Percentiles rank a stretch among this genome's conserved stretches.
These are phyloP conservation scores for Narthecium ossifragum DNA, from an alignment of 106 monocot genomes.

Conservation along the genomic window DNA sequence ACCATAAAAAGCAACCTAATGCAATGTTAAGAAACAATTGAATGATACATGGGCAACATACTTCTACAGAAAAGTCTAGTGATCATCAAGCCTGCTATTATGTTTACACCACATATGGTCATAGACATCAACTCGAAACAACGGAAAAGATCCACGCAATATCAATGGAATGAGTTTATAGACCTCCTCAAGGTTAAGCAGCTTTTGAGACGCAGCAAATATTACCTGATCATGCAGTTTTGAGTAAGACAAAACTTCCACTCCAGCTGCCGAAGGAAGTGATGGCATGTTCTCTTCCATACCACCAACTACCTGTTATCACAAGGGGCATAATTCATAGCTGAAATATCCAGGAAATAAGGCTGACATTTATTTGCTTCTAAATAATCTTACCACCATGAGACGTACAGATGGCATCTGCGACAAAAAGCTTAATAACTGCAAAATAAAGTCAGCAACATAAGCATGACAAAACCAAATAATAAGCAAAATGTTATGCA, in stretches of 20 bases:
- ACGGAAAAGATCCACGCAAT: too few relatives aligned
- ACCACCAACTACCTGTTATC: slow-evolving; percentile 76
- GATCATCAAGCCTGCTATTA: too few relatives aligned
- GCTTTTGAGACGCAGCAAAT: too few relatives aligned
- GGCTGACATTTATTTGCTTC: not conserved
- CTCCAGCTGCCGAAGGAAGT: slow-evolving; percentile 36
- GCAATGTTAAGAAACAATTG: too few relatives aligned
- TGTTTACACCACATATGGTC: too few relatives aligned
- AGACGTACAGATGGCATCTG: slow-evolving; percentile 76
- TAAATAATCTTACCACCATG: slow-evolving; percentile 61
- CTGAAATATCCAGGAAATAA: not conserved
- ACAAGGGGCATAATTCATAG: slow-evolving; percentile 3
- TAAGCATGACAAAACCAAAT: not conserved
- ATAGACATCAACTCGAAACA: too few relatives aligned
- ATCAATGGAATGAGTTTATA: too few relatives aligned
- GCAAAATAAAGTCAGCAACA: slow-evolving; percentile 19
- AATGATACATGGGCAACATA: too few relatives aligned
- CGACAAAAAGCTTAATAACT: slow-evolving; percentile 79
- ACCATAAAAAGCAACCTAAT: too few relatives aligned
- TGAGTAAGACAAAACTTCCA: slow-evolving; percentile 67
- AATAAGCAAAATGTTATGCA: not conserved
- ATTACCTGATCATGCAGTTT: slow-evolving; percentile 61
- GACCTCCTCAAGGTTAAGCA: too few relatives aligned
- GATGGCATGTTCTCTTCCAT: slow-evolving; percentile 67
- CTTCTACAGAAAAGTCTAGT: too few relatives aligned